Base-by-base conservation (phyloP, 768 basidiomycete genomes). In the Fistulinella prunicolor region DNA sequence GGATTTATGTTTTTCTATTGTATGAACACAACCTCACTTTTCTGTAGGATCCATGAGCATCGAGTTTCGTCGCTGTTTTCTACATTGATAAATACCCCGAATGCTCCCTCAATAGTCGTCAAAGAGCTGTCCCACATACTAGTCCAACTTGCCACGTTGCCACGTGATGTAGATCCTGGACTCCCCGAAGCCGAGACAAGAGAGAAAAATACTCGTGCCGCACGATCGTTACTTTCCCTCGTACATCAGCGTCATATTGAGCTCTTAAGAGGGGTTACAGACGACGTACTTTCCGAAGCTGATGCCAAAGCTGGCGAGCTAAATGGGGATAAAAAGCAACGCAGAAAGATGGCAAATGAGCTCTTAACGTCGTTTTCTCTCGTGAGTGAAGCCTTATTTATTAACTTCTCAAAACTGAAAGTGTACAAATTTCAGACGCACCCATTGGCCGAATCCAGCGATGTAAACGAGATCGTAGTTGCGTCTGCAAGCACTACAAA, bases 161-260 rank as follows among this genome's bases (percentile, higher is more conserved):
- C 49, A 14, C n/a, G 19, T 7, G 35, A 50, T 19, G 39, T 17
- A 0, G 28, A 50, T 23, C 37, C 35, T 30, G 56, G 16, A 9
- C 22, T 32, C 13, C 21, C 22, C 8, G 44, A 51, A 29, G 16
- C n/a, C 8, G 54, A 46, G 23, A 47, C 12, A 10, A 51, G 38
- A 37, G 54, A 51, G 9, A 34, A 57, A 17, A 48, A 16, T 0
- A 21, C 36, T 32, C 42, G 45, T 12, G 50, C 32, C 9, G 63
- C 61, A 23, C 63, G 67, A 3, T 55, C 63, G 10, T 58, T 89
- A 0, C 70, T 93, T 30, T 72, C 76, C 9, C 68, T 71, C 21
- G 63, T 91, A 10, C 78, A 86, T 44, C 90, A 90, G 55, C 80
- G 86, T 17, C 73, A 87, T 56, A 77, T 83, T 0, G 57, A 68